Evolutionary conservation across 306 rosid genomes (phyloP).

Genomic region (Quercus mongolica): DNA sequence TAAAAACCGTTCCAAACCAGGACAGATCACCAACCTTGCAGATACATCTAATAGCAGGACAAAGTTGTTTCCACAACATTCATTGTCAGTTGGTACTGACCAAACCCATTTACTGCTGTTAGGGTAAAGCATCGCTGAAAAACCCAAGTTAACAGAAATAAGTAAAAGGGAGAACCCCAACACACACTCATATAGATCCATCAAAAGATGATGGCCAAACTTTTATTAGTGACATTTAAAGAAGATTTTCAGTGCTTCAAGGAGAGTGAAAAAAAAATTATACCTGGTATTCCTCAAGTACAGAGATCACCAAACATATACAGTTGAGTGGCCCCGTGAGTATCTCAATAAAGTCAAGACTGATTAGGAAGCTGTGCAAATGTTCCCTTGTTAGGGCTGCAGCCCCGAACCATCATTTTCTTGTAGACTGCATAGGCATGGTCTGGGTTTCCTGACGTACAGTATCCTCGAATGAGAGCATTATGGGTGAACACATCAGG

Average conservation of each 20-base stretch:
- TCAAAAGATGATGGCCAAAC: background rate
- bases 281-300: conserved; percentile 23
- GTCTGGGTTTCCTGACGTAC: conserved; percentile 64
- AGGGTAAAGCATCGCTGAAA: background rate
- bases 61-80: background rate
- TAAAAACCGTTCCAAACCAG: background rate
- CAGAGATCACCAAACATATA: conserved; percentile 16
- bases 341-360: conserved; percentile 26
- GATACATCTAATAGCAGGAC: background rate
- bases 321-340: conserved; percentile 3
- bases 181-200: background rate
- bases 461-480: conserved; percentile 86
- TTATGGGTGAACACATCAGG: conserved; percentile 91
- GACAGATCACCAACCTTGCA: background rate
- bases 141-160: background rate
- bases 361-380: conserved; percentile 85
- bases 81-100: background rate
- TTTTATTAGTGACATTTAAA: background rate
- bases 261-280: background rate
- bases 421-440: conserved; percentile 71
- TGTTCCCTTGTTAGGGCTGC: conserved; percentile 71
- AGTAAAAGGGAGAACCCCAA: background rate
- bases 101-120: background rate
- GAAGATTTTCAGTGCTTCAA: background rate
- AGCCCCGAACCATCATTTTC: conserved; percentile 92